A percentile compares a stretch with the other conserved stretches of the same genome.
Conservation (phyloP, 352 stramenopile species). For the Plasmopara muralis region DNA sequence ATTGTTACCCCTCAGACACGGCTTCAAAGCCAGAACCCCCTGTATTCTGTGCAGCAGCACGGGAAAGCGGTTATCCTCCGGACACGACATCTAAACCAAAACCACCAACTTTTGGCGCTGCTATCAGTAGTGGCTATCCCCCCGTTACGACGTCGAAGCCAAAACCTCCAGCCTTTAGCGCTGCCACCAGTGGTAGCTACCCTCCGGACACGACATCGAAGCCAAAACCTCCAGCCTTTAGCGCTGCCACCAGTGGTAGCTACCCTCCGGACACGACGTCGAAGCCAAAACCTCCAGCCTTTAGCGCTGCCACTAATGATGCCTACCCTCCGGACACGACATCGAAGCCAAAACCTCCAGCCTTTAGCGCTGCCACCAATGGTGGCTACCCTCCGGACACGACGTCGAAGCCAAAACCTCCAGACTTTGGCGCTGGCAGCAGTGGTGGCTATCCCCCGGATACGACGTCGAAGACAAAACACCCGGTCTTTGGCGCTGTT, state of each 20-base stretch:
- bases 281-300: conserved; percentile 4
- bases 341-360: conserved; percentile 3
- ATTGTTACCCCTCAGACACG: conserved; percentile 3
- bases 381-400: conserved; percentile 34
- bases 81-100: conserved; percentile 14
- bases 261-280: conserved; percentile 5
- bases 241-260: not conserved
- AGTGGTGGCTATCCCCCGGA: conserved; percentile 34
- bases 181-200: not conserved
- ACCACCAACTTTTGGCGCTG: conserved; percentile 3
- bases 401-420: conserved; percentile 24
- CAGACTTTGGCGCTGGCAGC: conserved; percentile 15
- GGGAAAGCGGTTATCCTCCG: conserved; percentile 6
- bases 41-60: conserved; percentile 2
- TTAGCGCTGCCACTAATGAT: not conserved
- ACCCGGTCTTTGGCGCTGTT: conserved; percentile 12
- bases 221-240: conserved; percentile 8
- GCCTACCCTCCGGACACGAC: conserved; percentile 5
- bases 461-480: conserved; percentile 14
- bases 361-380: conserved; percentile 1
- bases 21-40: conserved; percentile 6
- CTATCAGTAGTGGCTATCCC: conserved; percentile 1
- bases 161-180: conserved; percentile 19
- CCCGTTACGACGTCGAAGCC: conserved; percentile 5
- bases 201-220: conserved; percentile 1